phyloP scores from a whole-genome alignment of 1,139 yeast species.

The Pneumocystis oryctolagi region DNA sequence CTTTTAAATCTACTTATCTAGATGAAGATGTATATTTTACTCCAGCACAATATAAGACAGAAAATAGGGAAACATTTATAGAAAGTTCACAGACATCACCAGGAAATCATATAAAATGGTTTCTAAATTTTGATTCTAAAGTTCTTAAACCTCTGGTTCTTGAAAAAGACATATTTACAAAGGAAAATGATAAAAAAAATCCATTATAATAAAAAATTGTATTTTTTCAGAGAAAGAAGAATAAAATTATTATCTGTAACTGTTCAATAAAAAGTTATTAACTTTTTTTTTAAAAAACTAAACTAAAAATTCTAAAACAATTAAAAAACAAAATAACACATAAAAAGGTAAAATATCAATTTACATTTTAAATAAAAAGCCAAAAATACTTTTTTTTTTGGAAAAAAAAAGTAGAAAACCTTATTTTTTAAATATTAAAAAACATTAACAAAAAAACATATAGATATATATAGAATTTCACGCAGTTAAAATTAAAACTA shows the following conservation, averaged over 20 bases:
- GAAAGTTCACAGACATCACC: constrained; percentile 34
- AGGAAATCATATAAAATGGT: constrained; percentile 81
- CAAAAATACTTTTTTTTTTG: too few relatives aligned
- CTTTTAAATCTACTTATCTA: constrained; percentile 3
- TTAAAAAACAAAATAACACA: too few relatives aligned
- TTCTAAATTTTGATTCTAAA: constrained; percentile 80
- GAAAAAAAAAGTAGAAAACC: too few relatives aligned
- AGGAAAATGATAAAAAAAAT: neutral
- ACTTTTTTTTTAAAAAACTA: too few relatives aligned
- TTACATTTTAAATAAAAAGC: too few relatives aligned
- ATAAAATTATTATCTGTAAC: neutral
- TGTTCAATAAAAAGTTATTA: too few relatives aligned
- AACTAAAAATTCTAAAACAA: too few relatives aligned
- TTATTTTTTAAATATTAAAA: too few relatives aligned
- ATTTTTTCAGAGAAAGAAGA: neutral
- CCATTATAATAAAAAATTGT: neutral
- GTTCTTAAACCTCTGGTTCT: constrained; percentile 89
- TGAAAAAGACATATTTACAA: constrained; percentile 29
- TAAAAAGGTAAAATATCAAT: too few relatives aligned
- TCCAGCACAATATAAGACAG: constrained; percentile 13
- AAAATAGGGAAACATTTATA: constrained; percentile 8
- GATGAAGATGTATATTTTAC: constrained; percentile 10
- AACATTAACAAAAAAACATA: too few relatives aligned
- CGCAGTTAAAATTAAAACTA: too few relatives aligned
- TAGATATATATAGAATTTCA: neutral